Percentiles rank a stretch among this genome's conserved stretches.
Conservation (phyloP, 208 protist genomes). For the Wallacemonas rigidus region DNA sequence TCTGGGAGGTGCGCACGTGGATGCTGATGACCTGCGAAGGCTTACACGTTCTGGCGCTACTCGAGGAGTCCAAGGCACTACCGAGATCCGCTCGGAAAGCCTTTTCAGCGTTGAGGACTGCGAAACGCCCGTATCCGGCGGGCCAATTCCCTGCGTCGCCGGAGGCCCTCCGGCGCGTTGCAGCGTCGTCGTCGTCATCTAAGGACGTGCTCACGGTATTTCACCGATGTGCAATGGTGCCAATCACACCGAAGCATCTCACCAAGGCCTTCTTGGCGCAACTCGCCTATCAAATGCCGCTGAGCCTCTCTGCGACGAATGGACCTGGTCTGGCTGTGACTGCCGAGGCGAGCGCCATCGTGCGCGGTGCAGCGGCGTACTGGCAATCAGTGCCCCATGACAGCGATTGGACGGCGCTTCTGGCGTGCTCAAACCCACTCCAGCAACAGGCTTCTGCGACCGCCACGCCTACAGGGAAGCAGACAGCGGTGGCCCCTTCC, state of each 20-base stretch:
- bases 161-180: not conserved
- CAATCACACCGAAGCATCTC: constrained; percentile 19
- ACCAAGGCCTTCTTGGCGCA: constrained; percentile 13
- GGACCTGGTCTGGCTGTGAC: constrained; percentile 3
- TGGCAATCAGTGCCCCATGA: not conserved
- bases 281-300: constrained; percentile 22
- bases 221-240: constrained; percentile 16
- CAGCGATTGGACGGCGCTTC: not conserved
- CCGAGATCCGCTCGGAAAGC: constrained; percentile 25
- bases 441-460: not conserved
- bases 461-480: not conserved
- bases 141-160: not conserved
- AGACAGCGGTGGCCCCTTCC: not conserved
- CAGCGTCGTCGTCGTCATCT: not conserved
- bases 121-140: constrained; percentile 6
- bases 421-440: not conserved
- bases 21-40: constrained; percentile 60
- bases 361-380: constrained; percentile 4
- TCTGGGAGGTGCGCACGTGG: constrained; percentile 61
- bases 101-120: constrained; percentile 26
- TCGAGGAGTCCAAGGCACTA: constrained; percentile 44
- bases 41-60: constrained; percentile 51
- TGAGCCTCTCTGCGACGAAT: not conserved
- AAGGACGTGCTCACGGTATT: not conserved
- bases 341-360: not conserved